Evolutionary conservation across 139 green algal species (phyloP), one percentile per base, ranked within the genome.

Genomic region (Chlamydomonas sphaeroides): DNA sequence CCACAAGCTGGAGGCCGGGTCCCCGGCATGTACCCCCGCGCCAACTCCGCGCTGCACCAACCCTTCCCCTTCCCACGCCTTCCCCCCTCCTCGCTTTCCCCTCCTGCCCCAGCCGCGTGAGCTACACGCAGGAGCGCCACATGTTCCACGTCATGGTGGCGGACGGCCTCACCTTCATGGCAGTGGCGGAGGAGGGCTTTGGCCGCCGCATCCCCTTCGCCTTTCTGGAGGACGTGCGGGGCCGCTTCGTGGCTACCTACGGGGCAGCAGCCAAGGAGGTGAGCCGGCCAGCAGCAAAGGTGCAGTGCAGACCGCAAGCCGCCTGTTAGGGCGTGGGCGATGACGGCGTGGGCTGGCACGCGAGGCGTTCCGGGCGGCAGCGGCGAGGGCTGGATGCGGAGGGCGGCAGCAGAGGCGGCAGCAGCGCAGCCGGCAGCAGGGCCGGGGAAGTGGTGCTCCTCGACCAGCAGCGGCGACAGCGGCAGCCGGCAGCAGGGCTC

Each of bases 211-310:
- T 98, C 2, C 95, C 96, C 5, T 99, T 97, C 86, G 90, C 90
- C 1, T 98, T 98, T 79, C 88, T 99, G 68, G 94, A 98, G 5
- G 96, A 99, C 66, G 41, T 99, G 14, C 68, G 82, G 20, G 67
- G 85, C 20, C 86, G 90, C 26, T 99, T 99, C 87, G 57, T 85
- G 8, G 76, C 42, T 28, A 88, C 61, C 1, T 95, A 98, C 77
- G 92, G 86, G 21, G 62, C 80, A 1, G 89, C 84, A 17, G 90
- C 86, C 17, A 38, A 57, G 62, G 88, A 92, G 56, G 85, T 89
- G 39, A 35, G 89, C 3, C n/a, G n/a, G n/a, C n/a, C n/a, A n/a
- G n/a, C n/a, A n/a, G n/a, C n/a, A n/a, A n/a, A n/a, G n/a, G n/a
- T n/a, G n/a, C n/a, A n/a, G n/a, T n/a, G n/a, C n/a, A n/a, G n/a